A percentile compares a stretch with the other conserved stretches of the same genome.
Evolutionary conservation across 805 yeast species (phyloP).

Genomic region (Sugiyamaella lignohabitans): DNA sequence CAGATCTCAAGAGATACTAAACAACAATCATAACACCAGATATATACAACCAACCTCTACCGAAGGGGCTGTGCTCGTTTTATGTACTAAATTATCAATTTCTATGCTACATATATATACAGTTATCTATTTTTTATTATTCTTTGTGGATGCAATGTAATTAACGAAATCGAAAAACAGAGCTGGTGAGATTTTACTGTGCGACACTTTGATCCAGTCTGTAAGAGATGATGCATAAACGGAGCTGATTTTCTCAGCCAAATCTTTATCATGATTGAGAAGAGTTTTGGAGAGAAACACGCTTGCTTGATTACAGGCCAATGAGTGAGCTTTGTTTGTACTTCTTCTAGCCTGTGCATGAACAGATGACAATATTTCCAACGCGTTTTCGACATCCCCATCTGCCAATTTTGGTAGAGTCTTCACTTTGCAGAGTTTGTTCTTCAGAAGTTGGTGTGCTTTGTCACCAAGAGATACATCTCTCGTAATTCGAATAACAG

Average conservation of each 20-base stretch:
- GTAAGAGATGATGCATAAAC: slow-evolving; percentile 52
- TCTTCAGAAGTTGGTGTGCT: slow-evolving; percentile 64
- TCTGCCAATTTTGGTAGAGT: slow-evolving; percentile 20
- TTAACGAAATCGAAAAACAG: slow-evolving; percentile 73
- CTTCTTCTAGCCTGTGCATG: slow-evolving; percentile 37
- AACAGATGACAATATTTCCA: slow-evolving; percentile 28
- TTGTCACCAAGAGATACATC: slow-evolving; percentile 67
- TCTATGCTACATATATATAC: too few relatives aligned
- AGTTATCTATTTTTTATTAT: neutral
- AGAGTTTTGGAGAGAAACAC: slow-evolving; percentile 57
- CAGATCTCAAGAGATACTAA: too few relatives aligned
- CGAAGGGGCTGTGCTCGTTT: too few relatives aligned
- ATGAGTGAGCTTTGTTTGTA: slow-evolving; percentile 42
- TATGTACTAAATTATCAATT: too few relatives aligned
- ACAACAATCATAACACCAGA: too few relatives aligned
- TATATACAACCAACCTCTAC: too few relatives aligned
- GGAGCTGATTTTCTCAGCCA: slow-evolving; percentile 43
- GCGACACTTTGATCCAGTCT: slow-evolving; percentile 48
- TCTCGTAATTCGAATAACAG: slow-evolving; percentile 57
- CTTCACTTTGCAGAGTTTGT: slow-evolving; percentile 48
- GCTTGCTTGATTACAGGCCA: slow-evolving; percentile 61
- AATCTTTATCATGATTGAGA: slow-evolving; percentile 34
- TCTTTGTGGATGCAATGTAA: slow-evolving; percentile 59
- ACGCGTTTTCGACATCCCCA: slow-evolving; percentile 22
- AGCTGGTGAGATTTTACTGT: slow-evolving; percentile 45